Percentiles rank a stretch among this genome's conserved stretches.
Conservation (phyloP, 2,329 filamentous ascomycete genomes). For the Periglandula ipomoeae region DNA sequence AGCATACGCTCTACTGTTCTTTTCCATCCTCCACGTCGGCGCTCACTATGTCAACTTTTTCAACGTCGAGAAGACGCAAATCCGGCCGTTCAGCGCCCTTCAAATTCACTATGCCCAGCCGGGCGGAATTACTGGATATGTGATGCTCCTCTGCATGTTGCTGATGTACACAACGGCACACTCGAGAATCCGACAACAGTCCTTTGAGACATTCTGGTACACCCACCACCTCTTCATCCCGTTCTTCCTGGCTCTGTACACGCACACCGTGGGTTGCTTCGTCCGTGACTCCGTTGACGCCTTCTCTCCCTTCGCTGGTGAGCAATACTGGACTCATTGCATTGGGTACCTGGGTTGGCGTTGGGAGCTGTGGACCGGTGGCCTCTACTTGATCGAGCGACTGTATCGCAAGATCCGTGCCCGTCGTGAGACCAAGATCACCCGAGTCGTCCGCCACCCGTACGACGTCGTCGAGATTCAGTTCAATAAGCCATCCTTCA, state of each 20-base stretch:
- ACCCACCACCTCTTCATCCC: slow-evolving; percentile 98
- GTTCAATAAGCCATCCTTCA: slow-evolving; percentile 92
- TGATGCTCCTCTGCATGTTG: slow-evolving; percentile 99
- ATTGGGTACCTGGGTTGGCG: slow-evolving; percentile 94
- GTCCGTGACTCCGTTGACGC: slow-evolving; percentile 69
- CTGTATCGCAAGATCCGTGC: slow-evolving; percentile 85
- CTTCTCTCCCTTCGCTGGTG: slow-evolving; percentile 76
- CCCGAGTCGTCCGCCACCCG: slow-evolving; percentile 88
- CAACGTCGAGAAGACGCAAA: slow-evolving; percentile 80
- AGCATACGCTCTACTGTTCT: slow-evolving; percentile 80
- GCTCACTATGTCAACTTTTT: slow-evolving; percentile 98
- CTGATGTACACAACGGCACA: slow-evolving; percentile 97
- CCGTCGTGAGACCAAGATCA: slow-evolving; percentile 77
- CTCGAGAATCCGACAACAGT: slow-evolving; percentile 87
- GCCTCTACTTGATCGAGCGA: slow-evolving; percentile 77
- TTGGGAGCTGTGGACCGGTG: slow-evolving; percentile 86
- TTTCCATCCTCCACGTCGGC: slow-evolving; percentile 65
- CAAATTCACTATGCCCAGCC: slow-evolving; percentile 87
- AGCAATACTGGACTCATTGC: slow-evolving; percentile 82
- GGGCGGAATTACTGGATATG: slow-evolving; percentile 87
- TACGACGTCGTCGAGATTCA: slow-evolving; percentile 98
- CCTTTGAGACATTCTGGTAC: slow-evolving; percentile 98
- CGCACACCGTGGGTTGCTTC: slow-evolving; percentile 92
- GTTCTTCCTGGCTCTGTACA: slow-evolving; percentile 88
- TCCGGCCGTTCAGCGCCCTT: slow-evolving; percentile 70